Conservation (phyloP, 306 rosid genomes). For the Citrullus mucosospermus region DNA sequence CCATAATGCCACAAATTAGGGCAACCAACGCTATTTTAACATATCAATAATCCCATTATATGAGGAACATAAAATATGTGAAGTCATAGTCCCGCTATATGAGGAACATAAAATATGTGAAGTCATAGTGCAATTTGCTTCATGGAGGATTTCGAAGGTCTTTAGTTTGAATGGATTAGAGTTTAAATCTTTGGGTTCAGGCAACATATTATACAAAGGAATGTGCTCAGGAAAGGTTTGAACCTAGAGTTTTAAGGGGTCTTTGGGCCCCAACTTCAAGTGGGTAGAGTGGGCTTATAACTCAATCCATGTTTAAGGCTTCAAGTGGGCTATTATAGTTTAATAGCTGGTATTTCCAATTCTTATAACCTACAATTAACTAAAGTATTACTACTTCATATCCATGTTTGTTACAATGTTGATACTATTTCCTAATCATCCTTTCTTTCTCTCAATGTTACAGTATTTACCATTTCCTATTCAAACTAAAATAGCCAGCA, state of each 20-base stretch:
- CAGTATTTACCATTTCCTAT: too few species aligned
- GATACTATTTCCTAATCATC: too few species aligned
- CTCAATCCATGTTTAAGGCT: too few species aligned
- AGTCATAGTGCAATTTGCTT: neutral
- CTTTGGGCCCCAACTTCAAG: too few species aligned
- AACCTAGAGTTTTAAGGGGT: neutral
- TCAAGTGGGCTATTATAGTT: too few species aligned
- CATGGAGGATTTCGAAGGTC: neutral
- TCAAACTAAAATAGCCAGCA: too few species aligned
- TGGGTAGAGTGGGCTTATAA: too few species aligned
- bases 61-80: neutral
- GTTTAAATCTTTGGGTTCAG: neutral
- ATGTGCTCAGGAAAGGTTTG: neutral
- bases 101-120: neutral
- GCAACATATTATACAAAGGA: neutral
- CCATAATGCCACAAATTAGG: neutral
- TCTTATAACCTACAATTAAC: too few species aligned
- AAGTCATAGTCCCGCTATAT: neutral
- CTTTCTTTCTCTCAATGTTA: too few species aligned
- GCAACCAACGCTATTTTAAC: neutral
- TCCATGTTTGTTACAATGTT: too few species aligned
- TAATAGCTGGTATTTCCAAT: too few species aligned
- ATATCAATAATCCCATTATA: neutral
- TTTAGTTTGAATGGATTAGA: neutral
- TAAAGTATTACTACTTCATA: too few species aligned